Evolutionary conservation across 441 rosid genomes (phyloP), one percentile per base, ranked within the genome.

Genomic region (Erodium trifolium): DNA sequence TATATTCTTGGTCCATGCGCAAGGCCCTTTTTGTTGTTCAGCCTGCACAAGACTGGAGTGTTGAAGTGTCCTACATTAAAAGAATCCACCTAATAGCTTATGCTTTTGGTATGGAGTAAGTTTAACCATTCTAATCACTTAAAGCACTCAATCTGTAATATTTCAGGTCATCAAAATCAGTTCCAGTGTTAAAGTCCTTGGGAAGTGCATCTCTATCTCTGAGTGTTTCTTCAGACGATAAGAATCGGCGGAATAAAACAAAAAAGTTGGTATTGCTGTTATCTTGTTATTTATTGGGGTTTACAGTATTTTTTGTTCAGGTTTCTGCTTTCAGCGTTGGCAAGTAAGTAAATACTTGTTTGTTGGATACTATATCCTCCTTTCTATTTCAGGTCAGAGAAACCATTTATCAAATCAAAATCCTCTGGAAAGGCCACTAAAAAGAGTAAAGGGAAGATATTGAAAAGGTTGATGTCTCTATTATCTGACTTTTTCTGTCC

Each of bases 341-440:
- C 5, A 34, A 34, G 23, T 6, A 55, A 55, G 18, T 55, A 17
- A 55, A 55, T 18, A 55, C 16, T 55, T 55, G 62, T 16, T 55
- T 53, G 9, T 55, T 41, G 47, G 47, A 41, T 41, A 41, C 9
- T 41, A 80, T 75, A 78, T 68, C 34, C 66, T 35, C 65, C 27
- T 9, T n/a, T 70, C 55, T 63, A 41, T 71, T 80, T 76, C 87
- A 88, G 99, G 83, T 78, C 75, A 69, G 73, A 77, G 34, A 81
- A 81, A 75, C 41, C 82, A 35, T 70, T 71, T 72, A 66, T 71
- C n/a, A 12, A 70, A 63, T 80, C 77, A 71, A 88, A 81, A 77
- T 78, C 84, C 35, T 75, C 78, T 13, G 78, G 66, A 62, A 81
- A 83, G 79, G 75, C 83, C 81, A 51, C 84, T 78, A 73, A 81